Base-by-base conservation (phyloP, 2,329 filamentous ascomycete genomes). In the Fusarium kyushuense region DNA sequence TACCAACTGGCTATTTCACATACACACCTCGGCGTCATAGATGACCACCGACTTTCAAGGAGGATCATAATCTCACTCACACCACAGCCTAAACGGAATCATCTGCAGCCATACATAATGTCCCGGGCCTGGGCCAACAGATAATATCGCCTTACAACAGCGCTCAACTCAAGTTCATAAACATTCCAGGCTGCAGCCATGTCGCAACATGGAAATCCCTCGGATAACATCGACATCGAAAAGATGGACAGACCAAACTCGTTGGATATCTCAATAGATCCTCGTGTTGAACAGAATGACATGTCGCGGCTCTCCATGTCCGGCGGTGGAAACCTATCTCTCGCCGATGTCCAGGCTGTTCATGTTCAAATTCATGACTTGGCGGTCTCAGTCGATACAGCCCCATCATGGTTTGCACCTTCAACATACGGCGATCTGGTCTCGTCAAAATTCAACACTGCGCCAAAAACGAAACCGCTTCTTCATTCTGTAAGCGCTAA, bases 401-500 rank as follows among this genome's bases (percentile, higher is more conserved):
- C 87, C 2, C 86, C 87, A 6, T 85, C 84, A 35, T 81, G 83
- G 72, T 72, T 84, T 14, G 82, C 84, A 13, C 83, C 83, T 1
- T 74, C 78, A 2, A 85, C 83, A 1, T 85, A 84, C 40, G 74
- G 77, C 0, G 78, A 81, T 25, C 76, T 82, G 9, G 76, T 81
- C 51, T 77, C 76, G 58, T 68, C 74, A 57, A 80, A 72, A 40
- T 78, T 79, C 64, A 77, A 78, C 65, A 81, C 79, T 6, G 70
- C 68, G 2, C 74, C 80, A 4, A 73, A 72, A 9, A 78, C 78
- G 60, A 87, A 87, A 72, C 77, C 80, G 8, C 86, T 94, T 13
- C 79, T 94, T 12, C 81, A 89, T 53, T 84, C 86, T 30, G 86
- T 93, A 45, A 86, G 85, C 66, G 90, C 90, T 3, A 84, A 87